Evolutionary conservation across 176 grass and related monocot species (phyloP).

Genomic region (Bolboschoenus planiculmis): DNA sequence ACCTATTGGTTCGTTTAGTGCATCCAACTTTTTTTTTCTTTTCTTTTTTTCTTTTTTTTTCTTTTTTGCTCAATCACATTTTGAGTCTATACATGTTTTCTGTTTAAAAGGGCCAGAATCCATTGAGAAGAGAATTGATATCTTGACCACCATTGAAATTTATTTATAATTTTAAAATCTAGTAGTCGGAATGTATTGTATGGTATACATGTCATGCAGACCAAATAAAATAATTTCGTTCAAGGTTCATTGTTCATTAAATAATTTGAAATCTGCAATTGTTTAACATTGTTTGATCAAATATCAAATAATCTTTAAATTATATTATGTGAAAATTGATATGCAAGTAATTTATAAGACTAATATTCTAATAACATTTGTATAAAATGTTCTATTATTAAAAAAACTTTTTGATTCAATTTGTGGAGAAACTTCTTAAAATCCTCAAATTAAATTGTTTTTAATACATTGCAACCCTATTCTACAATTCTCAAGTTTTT

Average conservation of each 20-base stretch:
- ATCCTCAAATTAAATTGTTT: too few relatives aligned
- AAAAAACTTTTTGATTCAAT: too few relatives aligned
- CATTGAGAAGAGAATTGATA: not conserved
- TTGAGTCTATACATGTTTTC: not conserved
- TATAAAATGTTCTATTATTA: too few relatives aligned
- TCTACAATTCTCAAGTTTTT: not conserved
- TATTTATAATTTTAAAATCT: not conserved
- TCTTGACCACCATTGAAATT: not conserved
- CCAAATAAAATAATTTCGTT: not conserved
- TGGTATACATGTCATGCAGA: not conserved
- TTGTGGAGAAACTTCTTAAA: too few relatives aligned
- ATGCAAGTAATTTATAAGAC: too few relatives aligned
- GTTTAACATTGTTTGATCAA: not conserved
- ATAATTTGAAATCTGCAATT: not conserved
- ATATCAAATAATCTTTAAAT: not conserved
- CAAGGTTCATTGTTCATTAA: not conserved
- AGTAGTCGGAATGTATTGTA: not conserved
- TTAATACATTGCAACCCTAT: too few relatives aligned
- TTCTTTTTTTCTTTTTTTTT: too few relatives aligned
- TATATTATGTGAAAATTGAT: not conserved
- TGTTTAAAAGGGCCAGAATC: not conserved
- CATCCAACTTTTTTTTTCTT: too few relatives aligned
- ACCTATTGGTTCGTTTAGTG: not conserved
- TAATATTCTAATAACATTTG: too few relatives aligned
- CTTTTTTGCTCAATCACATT: not conserved